These are phyloP conservation scores for Leonotis leonurus DNA, from an alignment of 257 asterid genomes.

Conservation along the genomic window DNA sequence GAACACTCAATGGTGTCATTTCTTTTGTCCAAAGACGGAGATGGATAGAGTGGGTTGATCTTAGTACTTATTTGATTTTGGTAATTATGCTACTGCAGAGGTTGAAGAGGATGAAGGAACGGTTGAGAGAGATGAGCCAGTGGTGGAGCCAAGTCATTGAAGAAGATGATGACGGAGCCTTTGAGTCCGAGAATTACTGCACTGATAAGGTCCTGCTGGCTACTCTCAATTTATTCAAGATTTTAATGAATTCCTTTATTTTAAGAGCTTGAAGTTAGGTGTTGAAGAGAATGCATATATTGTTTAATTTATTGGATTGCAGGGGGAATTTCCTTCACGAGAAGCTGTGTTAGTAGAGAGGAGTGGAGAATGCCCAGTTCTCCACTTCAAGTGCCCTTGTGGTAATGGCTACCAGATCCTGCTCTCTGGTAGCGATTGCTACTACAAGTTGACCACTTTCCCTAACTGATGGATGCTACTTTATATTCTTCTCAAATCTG, in stretches of 20 bases:
- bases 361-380: conserved; percentile 27
- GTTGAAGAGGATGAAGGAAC: conserved; percentile 34
- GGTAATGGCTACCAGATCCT: conserved; percentile 32
- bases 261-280: too few species aligned
- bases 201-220: conserved; percentile 18
- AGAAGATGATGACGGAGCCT: conserved; percentile 21
- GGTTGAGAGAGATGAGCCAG: conserved; percentile 31
- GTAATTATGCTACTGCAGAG: conserved; percentile 22
- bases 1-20: too few species aligned
- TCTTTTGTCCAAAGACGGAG: too few species aligned
- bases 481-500: too few species aligned
- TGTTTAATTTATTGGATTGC: background rate
- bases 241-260: too few species aligned
- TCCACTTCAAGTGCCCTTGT: conserved; percentile 47
- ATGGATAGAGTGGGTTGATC: too few species aligned
- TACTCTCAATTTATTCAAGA: background rate
- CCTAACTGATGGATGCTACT: too few species aligned
- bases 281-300: too few species aligned
- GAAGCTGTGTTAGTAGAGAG: conserved; percentile 45
- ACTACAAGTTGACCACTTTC: conserved; percentile 32
- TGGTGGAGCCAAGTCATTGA: conserved; percentile 36
- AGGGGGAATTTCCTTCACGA: conserved; percentile 23
- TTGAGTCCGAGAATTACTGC: conserved; percentile 3
- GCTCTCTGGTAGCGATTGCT: conserved; percentile 29
- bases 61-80: too few species aligned